phyloP scores from a whole-genome alignment of 306 rosid species.

The Rosa rugosa region DNA sequence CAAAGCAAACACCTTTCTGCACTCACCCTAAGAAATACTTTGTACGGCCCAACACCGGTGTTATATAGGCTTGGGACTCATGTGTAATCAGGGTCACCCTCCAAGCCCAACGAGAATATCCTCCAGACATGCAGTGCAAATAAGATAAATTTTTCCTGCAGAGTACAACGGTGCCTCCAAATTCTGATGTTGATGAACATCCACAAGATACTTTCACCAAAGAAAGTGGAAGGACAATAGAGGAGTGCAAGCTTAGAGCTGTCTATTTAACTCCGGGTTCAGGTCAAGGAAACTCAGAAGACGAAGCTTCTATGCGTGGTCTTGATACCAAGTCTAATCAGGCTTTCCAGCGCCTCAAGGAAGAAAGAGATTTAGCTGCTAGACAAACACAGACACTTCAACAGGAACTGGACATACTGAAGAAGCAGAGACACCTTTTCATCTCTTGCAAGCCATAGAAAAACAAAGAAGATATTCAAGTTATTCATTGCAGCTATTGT shows the following conservation, averaged over 20 bases:
- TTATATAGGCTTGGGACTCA: conserved; percentile 80
- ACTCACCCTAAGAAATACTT: conserved; percentile 93
- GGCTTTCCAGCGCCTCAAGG: conserved; percentile 62
- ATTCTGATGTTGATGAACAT: conserved; percentile 79
- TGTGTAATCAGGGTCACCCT: conserved; percentile 90
- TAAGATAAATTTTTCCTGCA: conserved; percentile 88
- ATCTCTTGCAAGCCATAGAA: too few species aligned
- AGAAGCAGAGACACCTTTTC: too few species aligned
- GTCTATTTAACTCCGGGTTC: conserved; percentile 47
- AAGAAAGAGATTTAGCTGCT: conserved; percentile 74
- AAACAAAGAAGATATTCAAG: too few species aligned
- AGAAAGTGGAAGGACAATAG: conserved; percentile 71
- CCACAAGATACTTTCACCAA: conserved; percentile 69
- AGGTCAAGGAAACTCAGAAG: conserved; percentile 58
- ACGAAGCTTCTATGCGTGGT: conserved; percentile 48
- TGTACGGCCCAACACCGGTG: conserved; percentile 92
- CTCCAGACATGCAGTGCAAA: conserved; percentile 79
- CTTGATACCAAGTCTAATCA: conserved; percentile 48
- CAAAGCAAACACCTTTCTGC: too few species aligned
- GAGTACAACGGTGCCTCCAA: conserved; percentile 68
- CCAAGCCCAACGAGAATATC: conserved; percentile 87
- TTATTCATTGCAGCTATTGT: too few species aligned
- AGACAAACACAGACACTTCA: conserved; percentile 74
- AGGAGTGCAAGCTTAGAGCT: conserved; percentile 88
- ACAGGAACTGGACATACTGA: conserved; percentile 60